Conservation (phyloP, 495 filamentous ascomycete species). For the Jackrogersella minutella region DNA sequence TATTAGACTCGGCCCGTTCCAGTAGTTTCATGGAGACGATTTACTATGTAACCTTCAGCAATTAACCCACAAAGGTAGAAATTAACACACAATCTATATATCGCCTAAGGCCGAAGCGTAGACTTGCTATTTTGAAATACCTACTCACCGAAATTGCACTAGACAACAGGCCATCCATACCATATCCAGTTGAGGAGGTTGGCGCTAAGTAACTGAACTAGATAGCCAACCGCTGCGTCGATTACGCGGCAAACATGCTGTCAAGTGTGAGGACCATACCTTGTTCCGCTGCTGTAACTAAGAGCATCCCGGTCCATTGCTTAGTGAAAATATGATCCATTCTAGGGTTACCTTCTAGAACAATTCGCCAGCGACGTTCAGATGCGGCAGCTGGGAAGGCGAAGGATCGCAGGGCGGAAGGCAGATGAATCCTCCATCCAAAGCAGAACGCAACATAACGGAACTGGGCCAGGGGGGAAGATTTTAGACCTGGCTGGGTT, state of each 20-base stretch:
- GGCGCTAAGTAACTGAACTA: constrained; percentile 4
- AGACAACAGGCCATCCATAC: not conserved
- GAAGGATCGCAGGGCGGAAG: constrained; percentile 9
- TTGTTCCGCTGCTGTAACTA: not conserved
- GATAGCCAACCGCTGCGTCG: constrained; percentile 13
- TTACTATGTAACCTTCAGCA: too few species aligned
- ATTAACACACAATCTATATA: too few species aligned
- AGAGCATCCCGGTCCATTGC: not conserved
- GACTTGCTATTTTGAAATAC: too few species aligned
- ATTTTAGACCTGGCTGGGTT: not conserved
- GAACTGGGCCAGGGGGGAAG: not conserved
- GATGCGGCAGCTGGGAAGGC: constrained; percentile 20
- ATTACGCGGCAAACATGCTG: constrained; percentile 11
- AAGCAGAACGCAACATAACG: constrained; percentile 4
- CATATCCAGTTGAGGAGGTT: constrained; percentile 15
- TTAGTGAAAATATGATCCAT: not conserved
- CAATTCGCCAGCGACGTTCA: constrained; percentile 13
- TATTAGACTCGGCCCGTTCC: not conserved
- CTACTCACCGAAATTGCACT: not conserved
- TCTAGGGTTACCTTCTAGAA: constrained; percentile 25
- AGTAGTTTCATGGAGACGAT: not conserved
- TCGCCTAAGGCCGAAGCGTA: too few species aligned
- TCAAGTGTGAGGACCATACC: not conserved
- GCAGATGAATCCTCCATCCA: constrained; percentile 7
- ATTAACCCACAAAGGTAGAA: too few species aligned